phyloP scores from a whole-genome alignment of 2,329 filamentous ascomycete species.

The Monilinia aucupariae region DNA sequence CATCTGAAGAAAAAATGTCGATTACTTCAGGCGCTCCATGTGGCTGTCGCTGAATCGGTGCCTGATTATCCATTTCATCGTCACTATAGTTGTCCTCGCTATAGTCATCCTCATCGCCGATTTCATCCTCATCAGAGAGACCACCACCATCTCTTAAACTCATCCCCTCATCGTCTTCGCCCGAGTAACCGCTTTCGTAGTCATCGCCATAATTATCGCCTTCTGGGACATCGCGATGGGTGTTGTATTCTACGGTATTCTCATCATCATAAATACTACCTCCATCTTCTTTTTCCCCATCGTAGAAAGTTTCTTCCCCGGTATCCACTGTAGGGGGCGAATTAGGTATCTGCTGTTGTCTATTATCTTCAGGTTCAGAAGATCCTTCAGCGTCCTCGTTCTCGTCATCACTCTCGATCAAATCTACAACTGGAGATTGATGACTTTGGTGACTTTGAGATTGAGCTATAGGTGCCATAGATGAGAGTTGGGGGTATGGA shows the following conservation, averaged over 20 bases:
- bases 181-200: constrained; percentile 31
- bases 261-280: not conserved
- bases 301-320: not conserved
- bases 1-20: constrained; percentile 35
- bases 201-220: constrained; percentile 12
- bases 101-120: constrained; percentile 16
- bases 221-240: not conserved
- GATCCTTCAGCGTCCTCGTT: constrained; percentile 17
- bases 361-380: constrained; percentile 21
- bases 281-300: not conserved
- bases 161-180: constrained; percentile 28
- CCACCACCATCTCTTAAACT: not conserved
- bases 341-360: constrained; percentile 25
- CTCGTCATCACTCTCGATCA: constrained; percentile 28
- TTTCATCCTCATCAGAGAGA: constrained; percentile 2
- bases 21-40: constrained; percentile 32
- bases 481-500: constrained; percentile 11
- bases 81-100: constrained; percentile 27
- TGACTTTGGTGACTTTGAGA: constrained; percentile 27
- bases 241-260: not conserved
- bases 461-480: constrained; percentile 25
- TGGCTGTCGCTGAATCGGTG: constrained; percentile 4
- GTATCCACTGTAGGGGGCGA: not conserved
- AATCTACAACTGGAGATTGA: constrained; percentile 26
- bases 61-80: constrained; percentile 27